Base-by-base conservation (phyloP, 306 rosid species). In the Dalbergia oliveri region DNA sequence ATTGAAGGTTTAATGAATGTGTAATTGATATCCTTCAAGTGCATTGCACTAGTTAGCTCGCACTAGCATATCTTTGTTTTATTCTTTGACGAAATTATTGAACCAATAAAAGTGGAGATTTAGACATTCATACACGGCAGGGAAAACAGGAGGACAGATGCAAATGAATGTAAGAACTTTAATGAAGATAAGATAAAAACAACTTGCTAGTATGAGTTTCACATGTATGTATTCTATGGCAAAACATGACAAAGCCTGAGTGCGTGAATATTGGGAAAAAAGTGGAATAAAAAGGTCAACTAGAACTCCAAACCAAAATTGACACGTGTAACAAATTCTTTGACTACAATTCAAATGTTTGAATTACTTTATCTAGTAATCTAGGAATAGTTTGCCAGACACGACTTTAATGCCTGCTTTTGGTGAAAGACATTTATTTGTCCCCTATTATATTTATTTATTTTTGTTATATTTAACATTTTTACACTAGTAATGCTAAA, bases 71-170 rank as follows among this genome's bases (percentile, higher is more conserved):
- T 72, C 19, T n/a, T 63, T 62, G 37, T 15, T 76, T 66, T 54
- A 8, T 54, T 16, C 41, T 54, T 54, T 80, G 69, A 66, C 79
- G 58, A 6, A 41, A 67, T 53, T n/a, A 34, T 41, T 54, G 16
- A 8, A 23, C 35, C 14, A 14, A 53, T 16, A 54, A 16, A 72
- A 16, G 50, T 72, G 31, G 3, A 23, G 14, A 51, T 21, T 37
- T 35, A 37, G 73, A 61, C 44, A 70, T 35, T 18, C 77, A 9
- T 37, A 41, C 78, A 49, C 65, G 35, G 51, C 65, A 71, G 21
- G 69, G 45, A 54, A 65, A 77, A 0, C 54, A 19, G 34, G 39
- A 66, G 33, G 33, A 37, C 66, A 77, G 33, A 53, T 53, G 10
- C n/a, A 53, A 41, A 66, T 41, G 34, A 41, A 44, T 49, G 26